Evolutionary conservation across 805 yeast genomes (phyloP).

Genomic region (Ogataea kodamae): DNA sequence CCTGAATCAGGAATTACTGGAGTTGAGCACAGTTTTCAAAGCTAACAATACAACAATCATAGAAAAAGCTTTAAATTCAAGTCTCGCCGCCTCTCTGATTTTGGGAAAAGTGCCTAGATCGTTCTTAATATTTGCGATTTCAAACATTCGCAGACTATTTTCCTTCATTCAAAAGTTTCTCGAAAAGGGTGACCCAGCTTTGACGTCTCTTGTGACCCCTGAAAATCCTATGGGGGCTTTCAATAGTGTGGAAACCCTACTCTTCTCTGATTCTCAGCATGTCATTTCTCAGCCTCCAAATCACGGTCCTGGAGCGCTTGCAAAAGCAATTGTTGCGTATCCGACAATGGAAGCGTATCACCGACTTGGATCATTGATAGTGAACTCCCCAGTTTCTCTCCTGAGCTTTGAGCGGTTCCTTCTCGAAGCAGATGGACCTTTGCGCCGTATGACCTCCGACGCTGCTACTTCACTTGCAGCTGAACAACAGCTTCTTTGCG

Average conservation of each 20-base stretch:
- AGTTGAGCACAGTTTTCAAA: constrained; percentile 35
- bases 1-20: constrained; percentile 67
- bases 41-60: constrained; percentile 21
- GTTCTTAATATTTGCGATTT: constrained; percentile 60
- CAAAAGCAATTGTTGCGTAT: constrained; percentile 25
- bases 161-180: constrained; percentile 55
- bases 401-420: constrained; percentile 57
- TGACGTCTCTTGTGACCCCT: constrained; percentile 25
- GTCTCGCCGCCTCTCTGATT: constrained; percentile 54
- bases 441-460: constrained; percentile 38
- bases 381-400: constrained; percentile 52
- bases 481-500: constrained; percentile 60
- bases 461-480: constrained; percentile 41
- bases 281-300: constrained; percentile 28
- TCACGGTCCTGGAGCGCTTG: constrained; percentile 3
- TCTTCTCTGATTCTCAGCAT: constrained; percentile 31
- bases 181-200: constrained; percentile 42
- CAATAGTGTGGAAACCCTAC: constrained; percentile 26
- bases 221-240: constrained; percentile 33
- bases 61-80: constrained; percentile 21
- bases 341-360: constrained; percentile 54
- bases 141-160: constrained; percentile 60
- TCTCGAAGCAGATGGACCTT: constrained; percentile 49
- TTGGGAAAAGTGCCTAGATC: constrained; percentile 70
- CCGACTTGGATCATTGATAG: constrained; percentile 45